Evolutionary conservation across 305 asterid genomes (phyloP), one percentile per base, ranked within the genome.

Genomic region (Andrographis paniculata): DNA sequence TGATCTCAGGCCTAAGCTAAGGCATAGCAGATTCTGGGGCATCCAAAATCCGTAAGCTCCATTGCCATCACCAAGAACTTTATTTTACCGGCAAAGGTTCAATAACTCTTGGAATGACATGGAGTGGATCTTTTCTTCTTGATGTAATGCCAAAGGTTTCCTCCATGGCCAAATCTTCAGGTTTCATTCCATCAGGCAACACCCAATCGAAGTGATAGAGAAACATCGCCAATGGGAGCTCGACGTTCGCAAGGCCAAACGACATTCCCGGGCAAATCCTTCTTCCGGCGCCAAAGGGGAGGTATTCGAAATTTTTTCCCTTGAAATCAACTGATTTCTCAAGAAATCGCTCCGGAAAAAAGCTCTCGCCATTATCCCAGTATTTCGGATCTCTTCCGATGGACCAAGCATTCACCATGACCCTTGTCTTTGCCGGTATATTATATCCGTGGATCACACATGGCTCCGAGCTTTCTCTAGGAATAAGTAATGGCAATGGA

Each of bases 201-300:
- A 10, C 22, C 48, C 48, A 42, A 21, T 42, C 48, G 12, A 42
- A 42, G 22, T 18, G 23, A 17, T 42, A 42, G 23, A 42, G 12
- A 1, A 3, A n/a, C 20, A 17, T 42, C n/a, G 48, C 48, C 14
- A 42, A 9, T 1, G 22, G 1, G 8, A 17, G 20, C 48, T 42
- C 48, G 1, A 42, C 48, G 48, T 16, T 42, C 17, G 23, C 21
- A 4, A 42, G 10, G 2, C 48, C 48, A 18, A 42, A 17, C 22
- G 22, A 10, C 11, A 41, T 41, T 18, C 45, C 45, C 0, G 45
- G 45, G 19, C 45, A 41, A 12, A 16, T 19, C 16, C 48, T 18
- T 42, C 48, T 42, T 17, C 48, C 48, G 5, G 24, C 23, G 4
- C 48, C 48, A n/a, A 42, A 42, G 7, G 48, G 48, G 12, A 42